phyloP scores from a whole-genome alignment of 805 yeast genomes.

The Wickerhamiella kurtzmanii region DNA sequence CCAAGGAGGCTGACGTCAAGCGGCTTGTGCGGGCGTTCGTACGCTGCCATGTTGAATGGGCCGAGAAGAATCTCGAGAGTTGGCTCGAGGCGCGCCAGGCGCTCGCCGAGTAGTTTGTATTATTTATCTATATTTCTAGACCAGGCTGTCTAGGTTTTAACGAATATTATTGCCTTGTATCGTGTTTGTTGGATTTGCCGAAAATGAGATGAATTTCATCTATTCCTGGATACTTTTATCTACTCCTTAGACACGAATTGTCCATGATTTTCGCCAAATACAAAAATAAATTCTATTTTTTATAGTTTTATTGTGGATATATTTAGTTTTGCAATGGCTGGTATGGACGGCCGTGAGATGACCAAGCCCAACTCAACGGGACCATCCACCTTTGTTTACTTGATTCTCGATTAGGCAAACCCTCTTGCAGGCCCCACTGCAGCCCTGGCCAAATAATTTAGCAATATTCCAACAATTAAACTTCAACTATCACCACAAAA shows the following conservation, averaged over 20 bases:
- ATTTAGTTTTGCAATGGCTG: too few species aligned
- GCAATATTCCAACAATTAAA: background rate
- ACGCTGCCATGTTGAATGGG: constrained; percentile 49
- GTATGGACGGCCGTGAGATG: too few species aligned
- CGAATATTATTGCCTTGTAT: too few species aligned
- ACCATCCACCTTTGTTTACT: too few species aligned
- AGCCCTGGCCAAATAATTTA: background rate
- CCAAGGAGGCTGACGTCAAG: constrained; percentile 39
- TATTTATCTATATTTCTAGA: background rate
- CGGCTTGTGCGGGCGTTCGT: constrained; percentile 41
- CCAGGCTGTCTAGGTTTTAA: too few species aligned
- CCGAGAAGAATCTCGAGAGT: constrained; percentile 47
- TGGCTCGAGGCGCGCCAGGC: constrained; percentile 48
- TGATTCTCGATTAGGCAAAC: background rate
- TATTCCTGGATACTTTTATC: background rate
- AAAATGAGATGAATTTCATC: background rate
- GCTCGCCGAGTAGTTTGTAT: constrained; percentile 7
- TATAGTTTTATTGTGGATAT: too few species aligned
- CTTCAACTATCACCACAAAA: background rate
- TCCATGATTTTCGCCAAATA: too few species aligned
- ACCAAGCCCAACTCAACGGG: too few species aligned
- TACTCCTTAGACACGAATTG: too few species aligned
- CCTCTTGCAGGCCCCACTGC: background rate
- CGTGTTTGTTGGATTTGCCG: too few species aligned
- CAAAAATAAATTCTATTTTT: too few species aligned